These are phyloP conservation scores for Lodderomyces elongisporus DNA, from an alignment of 1,139 yeast species.

Conservation along the genomic window DNA sequence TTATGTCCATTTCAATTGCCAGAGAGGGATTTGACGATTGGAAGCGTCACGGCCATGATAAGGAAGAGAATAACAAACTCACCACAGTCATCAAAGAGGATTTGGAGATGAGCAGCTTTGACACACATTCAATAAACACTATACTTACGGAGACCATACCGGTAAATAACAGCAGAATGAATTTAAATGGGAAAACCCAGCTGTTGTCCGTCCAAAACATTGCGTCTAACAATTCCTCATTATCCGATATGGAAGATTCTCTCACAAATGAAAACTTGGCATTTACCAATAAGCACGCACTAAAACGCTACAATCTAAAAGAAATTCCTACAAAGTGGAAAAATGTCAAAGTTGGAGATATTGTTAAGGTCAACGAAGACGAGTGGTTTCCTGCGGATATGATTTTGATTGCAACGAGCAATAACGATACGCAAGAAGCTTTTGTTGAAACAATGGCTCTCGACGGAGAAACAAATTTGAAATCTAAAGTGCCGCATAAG, in stretches of 20 bases:
- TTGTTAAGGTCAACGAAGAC: conserved; percentile 65
- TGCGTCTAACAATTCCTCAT: conserved; percentile 9
- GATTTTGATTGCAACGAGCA: conserved; percentile 58
- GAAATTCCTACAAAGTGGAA: conserved; percentile 57
- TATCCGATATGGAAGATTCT: conserved; percentile 12
- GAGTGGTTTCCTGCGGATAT: conserved; percentile 96
- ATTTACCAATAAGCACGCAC: conserved; percentile 21
- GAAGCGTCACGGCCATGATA: conserved; percentile 81
- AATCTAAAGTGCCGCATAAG: conserved; percentile 63
- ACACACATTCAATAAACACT: conserved; percentile 35
- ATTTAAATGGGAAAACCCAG: neutral
- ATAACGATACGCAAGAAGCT: conserved; percentile 65
- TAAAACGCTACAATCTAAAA: conserved; percentile 31
- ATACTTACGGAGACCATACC: conserved; percentile 35
- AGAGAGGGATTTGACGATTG: conserved; percentile 94
- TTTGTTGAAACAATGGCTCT: conserved; percentile 94
- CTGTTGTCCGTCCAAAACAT: conserved; percentile 4
- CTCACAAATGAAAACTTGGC: conserved; percentile 3
- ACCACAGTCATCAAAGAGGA: conserved; percentile 41
- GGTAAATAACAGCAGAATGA: conserved; percentile 4
- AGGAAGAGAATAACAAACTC: conserved; percentile 68
- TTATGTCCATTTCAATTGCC: conserved; percentile 84
- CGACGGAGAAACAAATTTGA: conserved; percentile 94
- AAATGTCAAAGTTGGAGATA: conserved; percentile 77
- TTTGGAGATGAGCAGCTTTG: conserved; percentile 23